Conservation (phyloP, 2,329 filamentous ascomycete species). For the Thielaviopsis populi region DNA sequence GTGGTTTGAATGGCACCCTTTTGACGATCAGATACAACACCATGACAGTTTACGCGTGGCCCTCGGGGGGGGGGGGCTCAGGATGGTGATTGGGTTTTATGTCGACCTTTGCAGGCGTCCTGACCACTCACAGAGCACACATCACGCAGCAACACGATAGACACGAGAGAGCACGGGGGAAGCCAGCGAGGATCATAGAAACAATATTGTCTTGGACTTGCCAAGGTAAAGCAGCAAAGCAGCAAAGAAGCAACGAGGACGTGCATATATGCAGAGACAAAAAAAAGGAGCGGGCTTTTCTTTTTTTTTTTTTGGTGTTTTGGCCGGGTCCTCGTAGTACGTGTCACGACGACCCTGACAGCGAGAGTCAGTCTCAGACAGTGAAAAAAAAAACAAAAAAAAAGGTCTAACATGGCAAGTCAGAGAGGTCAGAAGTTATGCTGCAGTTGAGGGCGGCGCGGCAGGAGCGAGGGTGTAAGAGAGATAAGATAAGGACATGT, state of each 20-base stretch:
- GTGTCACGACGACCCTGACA: not conserved
- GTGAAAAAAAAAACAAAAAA: too few species aligned
- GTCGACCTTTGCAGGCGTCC: too few species aligned
- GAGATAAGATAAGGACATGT: not conserved
- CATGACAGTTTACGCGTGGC: conserved; percentile 3
- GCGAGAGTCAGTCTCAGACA: not conserved
- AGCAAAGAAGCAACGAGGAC: not conserved
- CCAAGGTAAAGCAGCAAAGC: too few species aligned
- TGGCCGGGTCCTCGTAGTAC: not conserved
- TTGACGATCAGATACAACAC: not conserved
- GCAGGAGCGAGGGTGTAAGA: not conserved
- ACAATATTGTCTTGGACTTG: not conserved
- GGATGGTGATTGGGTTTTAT: not conserved
- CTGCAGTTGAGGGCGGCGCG: not conserved
- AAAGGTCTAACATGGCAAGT: not conserved
- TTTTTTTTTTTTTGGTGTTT: not conserved
- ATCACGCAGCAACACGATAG: too few species aligned
- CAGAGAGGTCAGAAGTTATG: not conserved
- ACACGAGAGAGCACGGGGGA: too few species aligned
- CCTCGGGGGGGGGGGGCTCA: not conserved
- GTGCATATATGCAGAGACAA: not conserved
- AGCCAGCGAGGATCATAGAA: not conserved
- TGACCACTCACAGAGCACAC: too few species aligned
- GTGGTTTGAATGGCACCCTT: not conserved
- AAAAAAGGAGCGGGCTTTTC: not conserved